Percentiles rank a stretch among this genome's conserved stretches.
phyloP scores from a whole-genome alignment of 768 basidiomycete genomes.

The Amanita pseudoporphyria region DNA sequence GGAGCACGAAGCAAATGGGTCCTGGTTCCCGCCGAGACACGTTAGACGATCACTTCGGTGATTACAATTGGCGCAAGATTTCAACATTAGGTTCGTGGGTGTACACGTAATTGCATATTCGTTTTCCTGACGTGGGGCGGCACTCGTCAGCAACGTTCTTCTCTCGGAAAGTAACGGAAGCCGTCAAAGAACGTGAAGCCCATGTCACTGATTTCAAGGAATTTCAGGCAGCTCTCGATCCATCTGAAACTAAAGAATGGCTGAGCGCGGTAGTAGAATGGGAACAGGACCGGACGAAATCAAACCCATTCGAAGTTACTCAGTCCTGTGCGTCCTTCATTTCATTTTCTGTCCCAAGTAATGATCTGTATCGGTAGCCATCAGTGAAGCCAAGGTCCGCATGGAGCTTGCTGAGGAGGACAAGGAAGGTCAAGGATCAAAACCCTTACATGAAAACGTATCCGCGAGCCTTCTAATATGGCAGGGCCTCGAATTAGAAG shows the following conservation, averaged over 20 bases:
- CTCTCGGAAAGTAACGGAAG: background rate
- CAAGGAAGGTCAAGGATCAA: background rate
- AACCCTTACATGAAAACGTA: background rate
- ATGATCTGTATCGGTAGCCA: background rate
- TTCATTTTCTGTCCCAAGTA: background rate
- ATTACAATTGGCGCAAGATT: no score
- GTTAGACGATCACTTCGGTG: no score
- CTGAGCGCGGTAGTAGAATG: conserved; percentile 4
- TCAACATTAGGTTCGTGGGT: no score
- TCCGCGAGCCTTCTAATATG: conserved; percentile 11
- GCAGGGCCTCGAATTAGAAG: conserved; percentile 14
- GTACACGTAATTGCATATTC: conserved; percentile 21
- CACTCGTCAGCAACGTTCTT: conserved; percentile 9
- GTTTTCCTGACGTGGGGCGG: conserved; percentile 20
- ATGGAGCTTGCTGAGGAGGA: background rate
- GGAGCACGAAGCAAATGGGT: conserved; percentile 25
- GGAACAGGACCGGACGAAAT: conserved; percentile 6
- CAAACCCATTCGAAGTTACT: conserved; percentile 8
- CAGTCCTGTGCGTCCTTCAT: conserved; percentile 9
- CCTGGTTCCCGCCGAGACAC: no score
- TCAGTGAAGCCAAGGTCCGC: background rate
- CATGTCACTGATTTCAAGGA: background rate
- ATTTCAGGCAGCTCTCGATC: background rate
- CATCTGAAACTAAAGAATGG: background rate
- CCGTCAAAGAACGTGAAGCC: background rate